Conservation (phyloP, 768 basidiomycete genomes). For the Tulasnella sp. region DNA sequence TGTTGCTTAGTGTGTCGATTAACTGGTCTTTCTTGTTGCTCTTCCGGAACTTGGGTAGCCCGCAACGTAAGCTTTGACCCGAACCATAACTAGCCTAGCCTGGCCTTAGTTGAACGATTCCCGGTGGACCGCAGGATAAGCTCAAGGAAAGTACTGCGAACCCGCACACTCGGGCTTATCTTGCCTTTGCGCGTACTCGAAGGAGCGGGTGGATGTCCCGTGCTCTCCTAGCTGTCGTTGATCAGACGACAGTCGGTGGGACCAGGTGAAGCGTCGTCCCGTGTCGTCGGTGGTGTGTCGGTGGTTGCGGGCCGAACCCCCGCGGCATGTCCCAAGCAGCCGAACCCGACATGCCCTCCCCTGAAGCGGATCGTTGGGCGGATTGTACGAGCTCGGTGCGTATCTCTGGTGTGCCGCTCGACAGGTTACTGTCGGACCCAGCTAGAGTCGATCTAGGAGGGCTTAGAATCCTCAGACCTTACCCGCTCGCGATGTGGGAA, state of each 20-base stretch:
- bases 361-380: constrained; percentile 8
- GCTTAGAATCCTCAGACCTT: constrained; percentile 20
- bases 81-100: background rate
- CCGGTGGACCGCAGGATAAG: background rate
- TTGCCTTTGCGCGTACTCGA: background rate
- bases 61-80: background rate
- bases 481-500: constrained; percentile 17
- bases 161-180: background rate
- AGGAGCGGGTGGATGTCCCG: constrained; percentile 7
- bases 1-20: background rate
- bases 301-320: constrained; percentile 13
- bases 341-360: constrained; percentile 2
- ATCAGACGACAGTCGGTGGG: constrained; percentile 19
- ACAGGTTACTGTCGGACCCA: constrained; percentile 25
- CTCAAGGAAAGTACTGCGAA: constrained; percentile 16
- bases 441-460: constrained; percentile 24
- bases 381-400: background rate
- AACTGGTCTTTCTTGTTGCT: too few species aligned
- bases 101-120: background rate
- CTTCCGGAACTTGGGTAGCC: constrained; percentile 1
- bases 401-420: constrained; percentile 25
- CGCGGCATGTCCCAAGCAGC: constrained; percentile 20
- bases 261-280: constrained; percentile 15
- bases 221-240: constrained; percentile 15
- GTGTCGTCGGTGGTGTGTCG: constrained; percentile 12